Base-by-base conservation (phyloP, 1,284 basidiomycete genomes). In the Uromyces viciae-fabae region DNA sequence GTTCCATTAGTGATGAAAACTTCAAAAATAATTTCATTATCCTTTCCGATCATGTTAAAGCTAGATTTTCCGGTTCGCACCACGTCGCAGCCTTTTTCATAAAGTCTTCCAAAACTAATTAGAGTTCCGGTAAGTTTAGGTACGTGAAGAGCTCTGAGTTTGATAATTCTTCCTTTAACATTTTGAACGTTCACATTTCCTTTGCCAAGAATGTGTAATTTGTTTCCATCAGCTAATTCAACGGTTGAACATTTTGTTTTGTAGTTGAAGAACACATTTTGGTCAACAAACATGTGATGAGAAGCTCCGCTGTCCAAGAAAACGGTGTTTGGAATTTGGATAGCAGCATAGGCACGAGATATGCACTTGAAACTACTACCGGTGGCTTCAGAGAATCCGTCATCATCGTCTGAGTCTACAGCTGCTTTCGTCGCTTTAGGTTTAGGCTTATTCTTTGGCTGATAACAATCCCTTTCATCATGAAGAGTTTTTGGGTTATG, bases 301-400 rank as follows among this genome's bases (percentile, higher is more conserved):
- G 75, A 52, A 1, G 54, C 56, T 1, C 58, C 74, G 42, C 74
- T 76, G 28, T 76, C 74, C 5, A 58, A 25, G 11, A n/a, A 76
- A 3, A 1, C 38, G 1, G 43, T 28, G n/a, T 46, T 43, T 2
- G 46, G 22, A 49, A 3, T 28, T 43, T 43, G 22, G 17, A 42
- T 38, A 7, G n/a, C 33, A 3, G 33, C 7, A 3, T 5, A 5
- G 3, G 28, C 58, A 28, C 17, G 1, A 14, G 5, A 33, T n/a
- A 40, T 22, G n/a, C 28, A n/a, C 42, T 49, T 49, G 68, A n/a
- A n/a, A 31, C 40, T 31, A 15, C 19, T 17, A 15, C 3, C 42
- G 31, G 11, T 25, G n/a, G n/a, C n/a, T n/a, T n/a, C n/a, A n/a
- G n/a, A n/a, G n/a, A n/a, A n/a, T n/a, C n/a, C n/a, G n/a, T n/a